phyloP scores from a whole-genome alignment of 1,284 basidiomycete genomes.

The Sanghuangporus weigelae region DNA sequence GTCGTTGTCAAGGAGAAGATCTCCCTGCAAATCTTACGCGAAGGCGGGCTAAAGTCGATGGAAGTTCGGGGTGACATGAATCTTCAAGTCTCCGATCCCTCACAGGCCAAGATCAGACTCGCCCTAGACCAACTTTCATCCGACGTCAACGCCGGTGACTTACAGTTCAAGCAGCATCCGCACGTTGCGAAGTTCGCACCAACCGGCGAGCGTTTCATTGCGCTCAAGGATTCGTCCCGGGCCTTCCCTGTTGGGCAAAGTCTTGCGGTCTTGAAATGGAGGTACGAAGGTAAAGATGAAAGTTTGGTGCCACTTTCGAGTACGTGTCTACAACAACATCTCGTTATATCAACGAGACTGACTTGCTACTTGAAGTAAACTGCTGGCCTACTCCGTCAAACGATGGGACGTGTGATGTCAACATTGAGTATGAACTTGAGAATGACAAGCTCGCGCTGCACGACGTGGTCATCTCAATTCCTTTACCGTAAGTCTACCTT shows the following conservation, averaged over 20 bases:
- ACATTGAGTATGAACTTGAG: slow-evolving; percentile 96
- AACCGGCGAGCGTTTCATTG: slow-evolving; percentile 65
- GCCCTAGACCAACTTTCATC: slow-evolving; percentile 57
- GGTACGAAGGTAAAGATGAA: slow-evolving; percentile 89
- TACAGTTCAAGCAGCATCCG: slow-evolving; percentile 97
- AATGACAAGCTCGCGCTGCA: slow-evolving; percentile 75
- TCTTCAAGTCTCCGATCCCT: slow-evolving; percentile 78
- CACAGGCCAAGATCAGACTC: slow-evolving; percentile 74
- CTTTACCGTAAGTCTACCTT: slow-evolving; percentile 70
- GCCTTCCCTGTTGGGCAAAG: slow-evolving; percentile 87
- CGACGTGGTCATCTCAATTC: slow-evolving; percentile 87
- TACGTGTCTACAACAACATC: slow-evolving; percentile 37
- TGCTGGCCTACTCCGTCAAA: slow-evolving; percentile 94
- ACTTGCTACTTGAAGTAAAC: slow-evolving; percentile 55
- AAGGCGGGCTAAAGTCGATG: slow-evolving; percentile 86
- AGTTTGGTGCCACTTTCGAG: slow-evolving; percentile 86
- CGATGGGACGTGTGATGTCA: slow-evolving; percentile 87
- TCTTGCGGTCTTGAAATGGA: slow-evolving; percentile 90
- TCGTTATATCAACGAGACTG: background rate
- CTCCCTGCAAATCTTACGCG: slow-evolving; percentile 76
- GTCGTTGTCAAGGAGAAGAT: slow-evolving; percentile 82
- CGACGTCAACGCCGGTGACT: slow-evolving; percentile 44
- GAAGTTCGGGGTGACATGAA: slow-evolving; percentile 95
- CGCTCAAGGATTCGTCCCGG: slow-evolving; percentile 79
- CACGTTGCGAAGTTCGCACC: slow-evolving; percentile 86